A percentile compares a stretch with the other conserved stretches of the same genome.
Conservation (phyloP, 805 yeast genomes). For the Cyberlindnera mississippiensis region DNA sequence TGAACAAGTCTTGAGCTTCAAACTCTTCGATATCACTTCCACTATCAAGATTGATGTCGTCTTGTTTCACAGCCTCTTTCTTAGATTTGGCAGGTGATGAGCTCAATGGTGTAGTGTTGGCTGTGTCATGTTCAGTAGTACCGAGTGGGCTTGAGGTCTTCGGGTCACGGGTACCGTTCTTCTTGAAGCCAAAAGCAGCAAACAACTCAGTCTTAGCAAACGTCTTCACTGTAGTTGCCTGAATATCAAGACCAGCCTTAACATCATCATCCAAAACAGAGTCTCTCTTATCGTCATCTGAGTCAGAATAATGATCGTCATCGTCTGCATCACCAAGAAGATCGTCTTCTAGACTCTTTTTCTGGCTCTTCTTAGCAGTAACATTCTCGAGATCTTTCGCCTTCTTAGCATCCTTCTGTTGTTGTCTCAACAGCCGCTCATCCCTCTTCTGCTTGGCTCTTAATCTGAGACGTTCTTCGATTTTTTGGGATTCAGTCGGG, state of each 20-base stretch:
- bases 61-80: neutral
- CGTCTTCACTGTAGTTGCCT: slow-evolving; percentile 14
- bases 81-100: slow-evolving; percentile 5
- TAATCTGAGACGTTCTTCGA: slow-evolving; percentile 11
- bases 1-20: slow-evolving; percentile 8
- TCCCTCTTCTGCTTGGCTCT: slow-evolving; percentile 22
- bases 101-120: slow-evolving; percentile 12
- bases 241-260: slow-evolving; percentile 11
- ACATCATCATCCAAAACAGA: slow-evolving; percentile 13
- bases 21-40: slow-evolving; percentile 17
- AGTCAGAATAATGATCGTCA: slow-evolving; percentile 7
- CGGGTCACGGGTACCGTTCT: slow-evolving; percentile 5
- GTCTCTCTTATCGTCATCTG: slow-evolving; percentile 8
- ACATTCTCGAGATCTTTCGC: slow-evolving; percentile 1
- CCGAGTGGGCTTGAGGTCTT: neutral
- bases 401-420: slow-evolving; percentile 11
- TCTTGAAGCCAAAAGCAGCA: slow-evolving; percentile 21
- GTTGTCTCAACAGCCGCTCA: slow-evolving; percentile 21
- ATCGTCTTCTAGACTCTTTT: neutral
- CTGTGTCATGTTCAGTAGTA: slow-evolving; percentile 5
- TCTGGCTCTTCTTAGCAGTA: too few species aligned
- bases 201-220: slow-evolving; percentile 21
- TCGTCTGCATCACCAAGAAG: slow-evolving; percentile 1
- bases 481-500: slow-evolving; percentile 4
- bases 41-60: slow-evolving; percentile 9